Conservation (phyloP, 1,284 basidiomycete species). For the Flammula alnicola region DNA sequence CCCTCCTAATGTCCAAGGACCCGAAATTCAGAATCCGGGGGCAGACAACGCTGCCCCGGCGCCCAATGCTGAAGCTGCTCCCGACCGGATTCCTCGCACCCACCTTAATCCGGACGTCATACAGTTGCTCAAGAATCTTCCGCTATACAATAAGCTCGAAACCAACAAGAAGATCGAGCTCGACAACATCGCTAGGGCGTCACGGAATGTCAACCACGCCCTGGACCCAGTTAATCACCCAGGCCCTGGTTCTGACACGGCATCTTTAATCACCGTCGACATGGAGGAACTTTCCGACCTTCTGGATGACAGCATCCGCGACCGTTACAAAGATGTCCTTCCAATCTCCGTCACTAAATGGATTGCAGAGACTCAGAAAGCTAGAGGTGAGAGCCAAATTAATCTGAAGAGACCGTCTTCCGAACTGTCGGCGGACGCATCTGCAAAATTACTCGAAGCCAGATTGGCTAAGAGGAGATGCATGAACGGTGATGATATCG, state of each 20-base stretch:
- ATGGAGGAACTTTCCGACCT: constrained; percentile 1
- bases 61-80: too few species aligned
- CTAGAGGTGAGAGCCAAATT: background rate
- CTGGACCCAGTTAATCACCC: background rate
- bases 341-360: constrained; percentile 3
- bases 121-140: too few species aligned
- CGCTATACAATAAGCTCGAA: constrained; percentile 8
- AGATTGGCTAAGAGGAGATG: too few species aligned
- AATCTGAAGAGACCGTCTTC: background rate
- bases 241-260: constrained; percentile 1
- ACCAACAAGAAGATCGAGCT: constrained; percentile 16
- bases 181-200: background rate
- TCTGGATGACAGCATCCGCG: background rate
- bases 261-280: constrained; percentile 17
- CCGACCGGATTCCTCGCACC: too few species aligned
- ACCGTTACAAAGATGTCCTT: background rate
- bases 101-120: too few species aligned
- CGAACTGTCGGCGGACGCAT: background rate
- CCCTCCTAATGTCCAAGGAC: too few species aligned
- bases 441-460: background rate
- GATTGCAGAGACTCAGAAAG: background rate
- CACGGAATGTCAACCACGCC: background rate
- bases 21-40: too few species aligned
- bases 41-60: too few species aligned
- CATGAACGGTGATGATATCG: constrained; percentile 6